Percentiles rank a stretch among this genome's conserved stretches.
phyloP scores from a whole-genome alignment of 1,284 basidiomycete genomes.

The Ganoderma boninense region DNA sequence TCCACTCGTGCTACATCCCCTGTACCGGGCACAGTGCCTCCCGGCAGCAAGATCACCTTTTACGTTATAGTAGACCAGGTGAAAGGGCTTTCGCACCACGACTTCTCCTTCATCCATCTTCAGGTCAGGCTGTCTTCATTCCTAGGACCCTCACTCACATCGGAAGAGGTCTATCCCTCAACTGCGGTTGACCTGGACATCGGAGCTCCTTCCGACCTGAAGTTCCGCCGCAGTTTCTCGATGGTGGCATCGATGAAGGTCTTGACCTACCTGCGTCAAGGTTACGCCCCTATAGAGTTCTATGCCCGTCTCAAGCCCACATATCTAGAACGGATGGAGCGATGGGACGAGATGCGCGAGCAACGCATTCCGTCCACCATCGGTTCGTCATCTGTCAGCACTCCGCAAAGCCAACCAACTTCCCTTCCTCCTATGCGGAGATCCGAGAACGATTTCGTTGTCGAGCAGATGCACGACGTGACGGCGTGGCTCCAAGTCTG shows the following conservation, averaged over 20 bases:
- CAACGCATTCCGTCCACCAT: conserved; percentile 50
- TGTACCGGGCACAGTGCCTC: conserved; percentile 64
- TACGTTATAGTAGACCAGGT: conserved; percentile 86
- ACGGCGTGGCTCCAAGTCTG: conserved; percentile 87
- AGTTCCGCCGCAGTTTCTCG: conserved; percentile 83
- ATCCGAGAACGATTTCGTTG: conserved; percentile 92
- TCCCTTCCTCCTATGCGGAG: conserved; percentile 80
- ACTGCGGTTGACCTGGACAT: conserved; percentile 76
- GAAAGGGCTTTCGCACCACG: conserved; percentile 87
- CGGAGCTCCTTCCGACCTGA: conserved; percentile 79
- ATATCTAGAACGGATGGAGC: conserved; percentile 88
- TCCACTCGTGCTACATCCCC: conserved; percentile 78
- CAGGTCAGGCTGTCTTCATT: conserved; percentile 87
- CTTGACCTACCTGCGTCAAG: conserved; percentile 73
- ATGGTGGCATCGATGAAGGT: conserved; percentile 81
- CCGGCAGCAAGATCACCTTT: conserved; percentile 84
- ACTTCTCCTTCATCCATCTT: conserved; percentile 85
- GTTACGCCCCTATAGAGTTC: conserved; percentile 88
- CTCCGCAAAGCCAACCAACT: conserved; percentile 42
- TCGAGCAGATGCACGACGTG: conserved; percentile 89
- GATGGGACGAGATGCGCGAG: conserved; percentile 91
- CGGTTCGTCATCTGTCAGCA: conserved; percentile 27
- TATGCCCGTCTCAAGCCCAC: conserved; percentile 84
- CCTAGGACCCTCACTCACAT: conserved; percentile 70
- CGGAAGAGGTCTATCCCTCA: conserved; percentile 88